Base-by-base conservation (phyloP, 371 early-diverging fungal species). In the Blakeslea trispora region DNA sequence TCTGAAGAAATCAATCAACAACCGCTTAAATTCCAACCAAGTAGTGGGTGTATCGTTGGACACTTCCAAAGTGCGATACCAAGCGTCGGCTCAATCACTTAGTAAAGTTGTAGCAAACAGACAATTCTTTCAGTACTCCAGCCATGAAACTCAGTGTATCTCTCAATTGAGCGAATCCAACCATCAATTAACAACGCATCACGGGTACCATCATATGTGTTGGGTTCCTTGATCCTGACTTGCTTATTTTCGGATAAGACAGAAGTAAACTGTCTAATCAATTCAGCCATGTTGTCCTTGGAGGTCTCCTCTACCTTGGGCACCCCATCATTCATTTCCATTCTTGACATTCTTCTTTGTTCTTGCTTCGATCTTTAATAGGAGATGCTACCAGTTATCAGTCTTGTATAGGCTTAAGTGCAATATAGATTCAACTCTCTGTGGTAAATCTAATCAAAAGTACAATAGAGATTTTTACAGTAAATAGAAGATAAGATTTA, bases 1-100 rank as follows among this genome's bases (percentile, higher is more conserved):
- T n/a, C 52, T 8, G 24, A 52, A 58, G 19, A 47, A 46, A 2
- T 28, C 43, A 13, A 47, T 49, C 13, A 56, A 3, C 2, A 14
- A 0, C 0, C 32, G n/a, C 31, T 43, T 43, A 17, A 43, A 43
- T 43, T 17, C 17, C n/a, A 43, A 17, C 43, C 43, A 43, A 5
- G 17, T 5, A 19, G 43, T 19, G 10, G 43, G 43, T 2, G 43
- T n/a, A 17, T 43, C 43, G 18, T 43, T 21, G 3, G 19, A 14
- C 3, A 13, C 18, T 43, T 43, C 43, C 18, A 43, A 10, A 43
- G 28, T 46, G 10, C 46, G 19, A 15, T 14, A 24, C 46, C 46
- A 46, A 10, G 28, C 24, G 1, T 46, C 46, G 8, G 46, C 23
- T 13, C 46, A 11, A 22, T 6, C 23, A 8, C 46, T 5, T 0